Base-by-base conservation (phyloP, 257 asterid species). In the Lycium barbarum region DNA sequence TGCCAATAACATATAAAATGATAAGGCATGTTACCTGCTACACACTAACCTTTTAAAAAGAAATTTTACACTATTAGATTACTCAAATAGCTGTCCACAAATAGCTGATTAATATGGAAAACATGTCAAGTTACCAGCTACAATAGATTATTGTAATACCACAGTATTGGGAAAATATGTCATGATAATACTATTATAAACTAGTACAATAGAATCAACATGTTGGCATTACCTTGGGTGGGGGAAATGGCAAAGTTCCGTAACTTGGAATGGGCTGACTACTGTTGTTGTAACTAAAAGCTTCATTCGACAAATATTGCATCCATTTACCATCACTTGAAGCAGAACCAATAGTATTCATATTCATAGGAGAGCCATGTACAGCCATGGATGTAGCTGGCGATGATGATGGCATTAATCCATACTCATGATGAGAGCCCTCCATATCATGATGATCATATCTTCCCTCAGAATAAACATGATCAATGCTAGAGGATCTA, bases 231-330 rank as follows among this genome's bases (percentile, higher is more conserved):
- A 95, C 99, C 97, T 90, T 94, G 10, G 99, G 93, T 83, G 97
- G 97, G 9, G 96, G 91, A 87, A 86, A 91, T n/a, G 93, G 83
- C 70, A 89, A 70, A 15, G 87, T 83, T 22, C 85, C 84, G 83
- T 83, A 86, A 79, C 86, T 88, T 84, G 94, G 85, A 87, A 20
- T 49, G 6, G 93, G 87, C 2, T 92, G 92, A 13, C 85, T 81
- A 10, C 0, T 47, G 43, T 53, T 76, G 72, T 87, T 84, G 84
- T 89, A 89, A 86, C 85, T 63, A 83, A 93, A 89, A 12, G 95
- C 93, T 84, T 96, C 98, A 10, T 93, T 93, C 1, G 99, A 91
- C 80, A 91, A 88, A 88, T 96, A 96, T 7, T 95, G 98, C 85
- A 90, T 88, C 98, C 99, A 96, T 17, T 89, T 88, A 15, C 83